Conservation (phyloP, 495 filamentous ascomycete species). For the Hypomontagnella monticulosa region DNA sequence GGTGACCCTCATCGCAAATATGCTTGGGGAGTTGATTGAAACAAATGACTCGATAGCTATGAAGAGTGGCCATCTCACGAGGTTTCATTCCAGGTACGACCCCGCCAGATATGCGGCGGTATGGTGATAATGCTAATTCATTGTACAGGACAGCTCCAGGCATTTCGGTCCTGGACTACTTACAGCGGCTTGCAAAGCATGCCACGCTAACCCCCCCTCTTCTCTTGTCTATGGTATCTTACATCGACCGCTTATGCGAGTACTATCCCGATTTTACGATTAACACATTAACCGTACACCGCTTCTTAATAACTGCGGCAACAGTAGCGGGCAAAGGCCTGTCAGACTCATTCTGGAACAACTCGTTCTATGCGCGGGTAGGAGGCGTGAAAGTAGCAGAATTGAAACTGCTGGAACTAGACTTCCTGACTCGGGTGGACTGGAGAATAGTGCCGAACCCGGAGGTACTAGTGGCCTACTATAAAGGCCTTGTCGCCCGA, state of each 20-base stretch:
- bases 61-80: constrained; percentile 81
- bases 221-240: constrained; percentile 99
- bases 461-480: constrained; percentile 92
- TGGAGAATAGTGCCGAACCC: constrained; percentile 97
- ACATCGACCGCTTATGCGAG: constrained; percentile 94
- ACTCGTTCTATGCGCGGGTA: constrained; percentile 91
- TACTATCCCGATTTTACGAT: constrained; percentile 94
- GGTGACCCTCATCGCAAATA: constrained; percentile 89
- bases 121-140: constrained; percentile 37
- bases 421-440: constrained; percentile 89
- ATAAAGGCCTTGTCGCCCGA: constrained; percentile 79
- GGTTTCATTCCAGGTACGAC: constrained; percentile 89
- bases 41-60: constrained; percentile 91
- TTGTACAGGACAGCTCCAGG: constrained; percentile 79
- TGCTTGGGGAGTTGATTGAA: constrained; percentile 92
- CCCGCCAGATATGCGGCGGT: not conserved
- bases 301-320: constrained; percentile 93
- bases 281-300: constrained; percentile 92
- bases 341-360: constrained; percentile 97
- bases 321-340: constrained; percentile 96
- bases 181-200: constrained; percentile 90
- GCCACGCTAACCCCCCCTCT: constrained; percentile 93
- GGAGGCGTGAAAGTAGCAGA: constrained; percentile 90
- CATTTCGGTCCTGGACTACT: constrained; percentile 92
- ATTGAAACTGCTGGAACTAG: constrained; percentile 90